Conservation (phyloP, 768 basidiomycete species). For the Trametes cubensis region DNA sequence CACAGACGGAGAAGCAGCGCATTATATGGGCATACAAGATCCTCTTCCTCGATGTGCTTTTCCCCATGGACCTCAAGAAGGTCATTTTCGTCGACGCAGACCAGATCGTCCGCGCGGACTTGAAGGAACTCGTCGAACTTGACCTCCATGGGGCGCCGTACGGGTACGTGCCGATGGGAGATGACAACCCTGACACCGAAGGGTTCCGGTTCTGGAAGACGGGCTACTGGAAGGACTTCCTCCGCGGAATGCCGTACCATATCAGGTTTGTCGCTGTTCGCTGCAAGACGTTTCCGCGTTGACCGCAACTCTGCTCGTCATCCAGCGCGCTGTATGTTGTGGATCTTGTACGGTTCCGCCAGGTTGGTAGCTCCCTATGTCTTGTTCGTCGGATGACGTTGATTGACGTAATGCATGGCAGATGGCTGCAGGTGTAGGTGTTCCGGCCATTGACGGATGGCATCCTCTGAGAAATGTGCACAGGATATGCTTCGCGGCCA, state of each 20-base stretch:
- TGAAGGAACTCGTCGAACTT: constrained; percentile 91
- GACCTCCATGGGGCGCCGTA: constrained; percentile 94
- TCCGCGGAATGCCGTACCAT: constrained; percentile 86
- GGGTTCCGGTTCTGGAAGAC: constrained; percentile 99
- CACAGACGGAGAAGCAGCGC: constrained; percentile 96
- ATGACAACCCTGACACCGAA: constrained; percentile 93
- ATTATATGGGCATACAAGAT: constrained; percentile 99
- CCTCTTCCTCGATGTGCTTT: constrained; percentile 96
- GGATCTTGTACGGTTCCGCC: constrained; percentile 92
- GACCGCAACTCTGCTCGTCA: neutral
- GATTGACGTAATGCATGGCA: constrained; percentile 24
- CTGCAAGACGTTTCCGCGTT: neutral
- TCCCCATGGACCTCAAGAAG: constrained; percentile 98
- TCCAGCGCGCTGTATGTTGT: constrained; percentile 91
- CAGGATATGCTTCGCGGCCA: constrained; percentile 88
- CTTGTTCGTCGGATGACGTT: constrained; percentile 20
- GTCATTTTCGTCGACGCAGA: constrained; percentile 99
- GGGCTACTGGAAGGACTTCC: constrained; percentile 91
- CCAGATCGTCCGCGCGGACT: constrained; percentile 95
- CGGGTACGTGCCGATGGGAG: constrained; percentile 96
- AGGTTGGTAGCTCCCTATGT: constrained; percentile 45
- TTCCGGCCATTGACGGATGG: neutral
- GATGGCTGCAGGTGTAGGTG: constrained; percentile 61
- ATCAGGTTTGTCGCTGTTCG: constrained; percentile 66
- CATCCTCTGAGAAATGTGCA: neutral